Percentiles rank a stretch among this genome's conserved stretches.
phyloP scores from a whole-genome alignment of 1,284 basidiomycete species.

The Golubevia pallescens region DNA sequence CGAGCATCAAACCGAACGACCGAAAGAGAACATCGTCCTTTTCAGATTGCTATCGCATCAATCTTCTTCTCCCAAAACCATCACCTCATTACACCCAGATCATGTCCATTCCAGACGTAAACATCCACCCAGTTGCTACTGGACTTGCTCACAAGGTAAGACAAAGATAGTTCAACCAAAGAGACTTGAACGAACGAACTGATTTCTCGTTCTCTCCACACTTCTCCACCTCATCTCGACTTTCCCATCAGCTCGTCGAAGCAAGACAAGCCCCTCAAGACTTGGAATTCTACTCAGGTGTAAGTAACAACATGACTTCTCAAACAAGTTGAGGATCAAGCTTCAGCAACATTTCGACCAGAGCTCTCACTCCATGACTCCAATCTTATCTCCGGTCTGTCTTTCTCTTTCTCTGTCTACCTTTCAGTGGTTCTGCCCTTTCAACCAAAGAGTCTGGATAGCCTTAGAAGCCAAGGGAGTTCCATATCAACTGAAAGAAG shows the following conservation, averaged over 20 bases:
- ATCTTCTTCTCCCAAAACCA: too few species aligned
- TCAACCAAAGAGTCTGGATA: constrained; percentile 33
- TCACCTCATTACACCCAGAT: too few species aligned
- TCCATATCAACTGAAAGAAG: constrained; percentile 67
- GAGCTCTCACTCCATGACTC: too few species aligned
- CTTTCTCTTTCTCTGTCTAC: constrained; percentile 5
- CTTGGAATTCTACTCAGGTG: constrained; percentile 51
- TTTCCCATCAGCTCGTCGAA: constrained; percentile 22
- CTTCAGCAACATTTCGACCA: too few species aligned
- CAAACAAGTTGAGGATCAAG: too few species aligned
- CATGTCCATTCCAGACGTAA: constrained; percentile 66
- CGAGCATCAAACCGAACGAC: too few species aligned
- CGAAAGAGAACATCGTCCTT: too few species aligned
- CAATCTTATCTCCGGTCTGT: constrained; percentile 5
- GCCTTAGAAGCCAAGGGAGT: constrained; percentile 68
- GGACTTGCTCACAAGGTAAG: constrained; percentile 17
- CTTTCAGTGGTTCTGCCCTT: constrained; percentile 9
- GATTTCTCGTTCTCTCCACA: too few species aligned
- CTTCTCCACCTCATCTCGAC: too few species aligned
- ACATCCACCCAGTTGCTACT: constrained; percentile 28
- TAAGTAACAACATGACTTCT: neutral
- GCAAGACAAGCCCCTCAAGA: constrained; percentile 66
- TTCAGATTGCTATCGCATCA: too few species aligned
- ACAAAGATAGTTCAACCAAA: too few species aligned
- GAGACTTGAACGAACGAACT: too few species aligned